A percentile compares a stretch with the other conserved stretches of the same genome.
Evolutionary conservation across 73 alveolate species (phyloP).

Genomic region (Symbiodinium pilosum): DNA sequence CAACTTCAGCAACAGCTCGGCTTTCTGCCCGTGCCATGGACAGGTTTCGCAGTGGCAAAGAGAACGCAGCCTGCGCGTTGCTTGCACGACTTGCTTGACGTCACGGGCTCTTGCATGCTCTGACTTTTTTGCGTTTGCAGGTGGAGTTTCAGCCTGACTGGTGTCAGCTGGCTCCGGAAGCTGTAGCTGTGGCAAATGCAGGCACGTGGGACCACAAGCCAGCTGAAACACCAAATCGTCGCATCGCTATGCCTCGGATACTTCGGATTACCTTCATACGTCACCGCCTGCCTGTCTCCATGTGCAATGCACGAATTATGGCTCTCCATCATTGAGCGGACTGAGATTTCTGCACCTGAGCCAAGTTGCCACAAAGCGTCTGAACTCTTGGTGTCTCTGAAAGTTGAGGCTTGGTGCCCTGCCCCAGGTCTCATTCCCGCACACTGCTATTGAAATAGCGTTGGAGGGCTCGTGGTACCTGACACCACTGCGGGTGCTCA

Average conservation of each 20-base stretch:
- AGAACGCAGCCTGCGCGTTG: conserved; percentile 3
- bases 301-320: neutral
- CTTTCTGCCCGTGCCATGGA: conserved; percentile 47
- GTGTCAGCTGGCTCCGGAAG: too few species aligned
- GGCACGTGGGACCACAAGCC: too few species aligned
- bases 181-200: too few species aligned
- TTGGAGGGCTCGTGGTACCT: neutral
- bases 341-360: neutral
- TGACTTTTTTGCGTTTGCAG: too few species aligned
- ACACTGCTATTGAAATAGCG: neutral
- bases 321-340: neutral
- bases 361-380: neutral
- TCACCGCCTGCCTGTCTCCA: neutral
- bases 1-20: neutral
- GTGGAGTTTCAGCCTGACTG: too few species aligned
- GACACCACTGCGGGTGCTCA: too few species aligned
- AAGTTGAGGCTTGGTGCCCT: neutral
- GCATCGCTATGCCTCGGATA: too few species aligned
- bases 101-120: too few species aligned
- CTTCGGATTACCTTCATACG: too few species aligned
- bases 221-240: too few species aligned
- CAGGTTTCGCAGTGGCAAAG: conserved; percentile 58
- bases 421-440: neutral
- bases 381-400: neutral
- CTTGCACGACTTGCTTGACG: too few species aligned